Evolutionary conservation across 495 filamentous ascomycete species (phyloP).

Genomic region (Aspergillus sclerotiicarbonarius): DNA sequence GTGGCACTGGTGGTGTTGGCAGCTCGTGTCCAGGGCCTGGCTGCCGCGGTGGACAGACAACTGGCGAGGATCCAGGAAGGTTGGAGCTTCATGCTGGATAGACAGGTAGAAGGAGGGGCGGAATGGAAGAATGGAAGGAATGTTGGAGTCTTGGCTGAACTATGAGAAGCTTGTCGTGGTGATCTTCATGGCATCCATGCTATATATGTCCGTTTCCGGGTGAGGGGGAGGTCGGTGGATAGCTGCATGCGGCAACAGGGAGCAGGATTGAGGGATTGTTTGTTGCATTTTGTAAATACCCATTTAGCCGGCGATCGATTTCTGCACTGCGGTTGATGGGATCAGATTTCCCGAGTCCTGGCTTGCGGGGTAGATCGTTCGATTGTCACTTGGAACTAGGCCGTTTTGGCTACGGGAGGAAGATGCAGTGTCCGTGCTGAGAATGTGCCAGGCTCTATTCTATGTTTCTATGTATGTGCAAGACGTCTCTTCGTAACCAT

Average conservation of each 20-base stretch:
- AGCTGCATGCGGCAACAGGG: too few species aligned
- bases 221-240: too few species aligned
- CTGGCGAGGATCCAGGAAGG: conserved; percentile 16
- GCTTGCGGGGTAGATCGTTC: neutral
- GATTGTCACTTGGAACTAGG: neutral
- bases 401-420: conserved; percentile 8
- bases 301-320: neutral
- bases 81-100: conserved; percentile 17
- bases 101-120: too few species aligned
- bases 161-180: too few species aligned
- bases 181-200: too few species aligned
- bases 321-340: neutral
- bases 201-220: too few species aligned
- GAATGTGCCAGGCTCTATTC: conserved; percentile 6
- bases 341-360: neutral
- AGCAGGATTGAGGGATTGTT: too few species aligned
- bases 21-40: conserved; percentile 17
- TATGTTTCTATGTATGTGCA: conserved; percentile 9
- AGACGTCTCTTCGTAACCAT: conserved; percentile 17
- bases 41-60: conserved; percentile 19
- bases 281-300: neutral
- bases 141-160: too few species aligned
- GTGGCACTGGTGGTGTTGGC: conserved; percentile 11
- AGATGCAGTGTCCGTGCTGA: neutral
- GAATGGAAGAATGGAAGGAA: too few species aligned